Percentiles rank a stretch among this genome's conserved stretches.
These are phyloP conservation scores for Penicillium flavigenum DNA, from an alignment of 495 filamentous ascomycete genomes.

Conservation along the genomic window DNA sequence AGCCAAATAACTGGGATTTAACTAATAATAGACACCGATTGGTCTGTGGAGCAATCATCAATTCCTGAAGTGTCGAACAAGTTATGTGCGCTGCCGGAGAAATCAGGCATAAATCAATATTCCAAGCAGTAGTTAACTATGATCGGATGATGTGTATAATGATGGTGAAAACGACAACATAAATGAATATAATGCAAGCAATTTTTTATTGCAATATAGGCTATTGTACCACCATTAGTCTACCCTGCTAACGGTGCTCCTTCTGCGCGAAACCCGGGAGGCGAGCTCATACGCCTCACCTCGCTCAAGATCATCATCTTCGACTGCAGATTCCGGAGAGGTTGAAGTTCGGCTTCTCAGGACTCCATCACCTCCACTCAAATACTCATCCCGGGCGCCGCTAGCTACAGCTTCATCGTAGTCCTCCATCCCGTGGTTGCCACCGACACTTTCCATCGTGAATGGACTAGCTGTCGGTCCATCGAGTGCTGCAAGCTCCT, in stretches of 20 bases:
- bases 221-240: constrained; percentile 8
- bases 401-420: constrained; percentile 18
- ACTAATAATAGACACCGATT: too few species aligned
- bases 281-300: constrained; percentile 41
- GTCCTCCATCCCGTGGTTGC: constrained; percentile 55
- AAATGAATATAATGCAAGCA: not conserved
- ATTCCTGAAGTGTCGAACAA: too few species aligned
- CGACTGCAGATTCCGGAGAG: constrained; percentile 30
- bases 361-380: constrained; percentile 17
- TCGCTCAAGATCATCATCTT: constrained; percentile 42
- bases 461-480: constrained; percentile 78
- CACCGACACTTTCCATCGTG: constrained; percentile 82
- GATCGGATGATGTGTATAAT: not conserved
- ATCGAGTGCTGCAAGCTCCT: constrained; percentile 74
- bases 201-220: not conserved
- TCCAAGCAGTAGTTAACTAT: not conserved
- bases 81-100: too few species aligned
- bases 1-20: too few species aligned
- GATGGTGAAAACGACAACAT: not conserved
- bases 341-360: constrained; percentile 19
- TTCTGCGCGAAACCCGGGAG: constrained; percentile 26
- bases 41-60: too few species aligned
- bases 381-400: constrained; percentile 5
- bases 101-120: not conserved
- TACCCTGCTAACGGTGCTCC: constrained; percentile 30